phyloP scores from a whole-genome alignment of 441 rosid species.

The Gossypium schwendimanii region DNA sequence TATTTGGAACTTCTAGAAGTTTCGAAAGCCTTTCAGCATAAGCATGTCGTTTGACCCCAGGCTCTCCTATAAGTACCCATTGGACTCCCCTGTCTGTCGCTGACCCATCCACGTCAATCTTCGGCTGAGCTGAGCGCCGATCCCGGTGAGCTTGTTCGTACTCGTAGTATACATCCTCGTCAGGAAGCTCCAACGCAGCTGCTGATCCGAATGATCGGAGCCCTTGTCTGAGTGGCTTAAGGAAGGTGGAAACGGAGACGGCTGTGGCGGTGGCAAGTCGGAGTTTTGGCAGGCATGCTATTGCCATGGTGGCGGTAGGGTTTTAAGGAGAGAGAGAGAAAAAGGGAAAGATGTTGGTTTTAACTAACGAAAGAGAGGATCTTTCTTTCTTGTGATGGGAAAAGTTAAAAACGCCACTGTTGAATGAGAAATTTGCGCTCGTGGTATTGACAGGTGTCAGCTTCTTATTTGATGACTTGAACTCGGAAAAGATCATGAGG shows the following conservation, averaged over 20 bases:
- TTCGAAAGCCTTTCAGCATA: slow-evolving; percentile 74
- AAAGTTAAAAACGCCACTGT: slow-evolving; percentile 8
- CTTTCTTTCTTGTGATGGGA: neutral
- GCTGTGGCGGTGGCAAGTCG: slow-evolving; percentile 21
- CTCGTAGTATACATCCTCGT: slow-evolving; percentile 33
- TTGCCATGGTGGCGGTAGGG: slow-evolving; percentile 42
- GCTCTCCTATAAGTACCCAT: slow-evolving; percentile 88
- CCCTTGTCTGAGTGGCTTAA: slow-evolving; percentile 9
- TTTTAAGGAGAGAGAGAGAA: slow-evolving; percentile 6
- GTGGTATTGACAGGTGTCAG: slow-evolving; percentile 18
- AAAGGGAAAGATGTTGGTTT: neutral
- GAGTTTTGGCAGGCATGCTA: slow-evolving; percentile 56
- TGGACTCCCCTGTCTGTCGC: slow-evolving; percentile 69
- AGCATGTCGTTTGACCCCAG: slow-evolving; percentile 59
- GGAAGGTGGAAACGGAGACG: neutral
- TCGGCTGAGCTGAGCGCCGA: slow-evolving; percentile 15
- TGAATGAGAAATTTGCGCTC: slow-evolving; percentile 9
- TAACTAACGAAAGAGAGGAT: slow-evolving; percentile 15
- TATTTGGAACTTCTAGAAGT: slow-evolving; percentile 81
- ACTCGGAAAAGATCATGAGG: neutral
- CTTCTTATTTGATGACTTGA: neutral
- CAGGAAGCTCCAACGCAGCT: slow-evolving; percentile 49
- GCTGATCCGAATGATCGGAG: slow-evolving; percentile 61
- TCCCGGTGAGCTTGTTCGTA: slow-evolving; percentile 9
- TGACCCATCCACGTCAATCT: slow-evolving; percentile 28